phyloP scores from a whole-genome alignment of 306 rosid genomes.

The Arachis stenosperma region DNA sequence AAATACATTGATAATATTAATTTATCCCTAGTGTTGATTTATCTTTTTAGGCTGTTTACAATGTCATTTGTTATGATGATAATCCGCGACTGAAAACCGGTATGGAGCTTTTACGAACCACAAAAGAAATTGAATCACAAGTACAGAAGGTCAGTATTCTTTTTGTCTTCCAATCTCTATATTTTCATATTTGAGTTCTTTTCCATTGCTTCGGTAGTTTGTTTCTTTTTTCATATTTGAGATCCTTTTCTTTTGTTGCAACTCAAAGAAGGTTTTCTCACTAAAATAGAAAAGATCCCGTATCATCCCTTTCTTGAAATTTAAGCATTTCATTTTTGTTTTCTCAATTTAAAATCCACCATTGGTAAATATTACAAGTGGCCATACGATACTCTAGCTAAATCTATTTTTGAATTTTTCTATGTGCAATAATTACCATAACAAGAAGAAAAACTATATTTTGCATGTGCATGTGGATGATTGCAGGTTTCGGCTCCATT shows the following conservation, averaged over 20 bases:
- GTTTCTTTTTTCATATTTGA: not conserved
- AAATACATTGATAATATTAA: no score
- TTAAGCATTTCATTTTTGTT: not conserved
- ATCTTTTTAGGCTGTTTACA: constrained; percentile 67
- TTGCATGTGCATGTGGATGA: not conserved
- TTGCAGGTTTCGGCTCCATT: constrained; percentile 78
- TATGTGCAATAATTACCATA: not conserved
- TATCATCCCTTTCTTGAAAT: no score
- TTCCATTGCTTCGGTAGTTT: not conserved
- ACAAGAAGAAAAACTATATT: not conserved
- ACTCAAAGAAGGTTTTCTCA: not conserved
- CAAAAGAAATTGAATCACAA: constrained; percentile 67
- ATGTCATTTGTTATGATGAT: constrained; percentile 71
- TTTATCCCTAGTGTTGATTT: not conserved
- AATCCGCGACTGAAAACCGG: constrained; percentile 70
- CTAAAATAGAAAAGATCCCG: no score
- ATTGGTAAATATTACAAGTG: no score
- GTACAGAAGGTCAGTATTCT: constrained; percentile 59
- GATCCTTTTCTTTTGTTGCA: not conserved
- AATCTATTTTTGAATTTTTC: not conserved
- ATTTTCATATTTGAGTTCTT: not conserved
- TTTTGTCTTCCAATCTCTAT: not conserved
- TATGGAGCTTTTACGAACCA: constrained; percentile 66
- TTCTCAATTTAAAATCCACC: no score
- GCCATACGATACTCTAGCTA: not conserved